Evolutionary conservation across 176 grass and related monocot species (phyloP).

Genomic region (Puya raimondii): DNA sequence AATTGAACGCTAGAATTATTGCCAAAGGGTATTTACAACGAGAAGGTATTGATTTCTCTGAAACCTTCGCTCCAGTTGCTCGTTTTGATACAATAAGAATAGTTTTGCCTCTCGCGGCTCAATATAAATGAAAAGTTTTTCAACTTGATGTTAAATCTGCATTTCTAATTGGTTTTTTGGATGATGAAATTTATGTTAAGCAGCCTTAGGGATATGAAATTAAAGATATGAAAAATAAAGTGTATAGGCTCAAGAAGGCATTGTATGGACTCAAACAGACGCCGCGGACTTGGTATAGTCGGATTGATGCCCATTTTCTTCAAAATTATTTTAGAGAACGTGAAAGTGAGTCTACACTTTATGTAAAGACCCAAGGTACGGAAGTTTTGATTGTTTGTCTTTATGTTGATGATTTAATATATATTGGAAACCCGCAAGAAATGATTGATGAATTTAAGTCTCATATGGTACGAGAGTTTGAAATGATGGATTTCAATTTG

Average conservation of each 20-base stretch:
- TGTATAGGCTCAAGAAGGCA: background rate
- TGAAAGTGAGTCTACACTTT: background rate
- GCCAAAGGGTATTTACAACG: too few relatives aligned
- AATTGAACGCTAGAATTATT: too few relatives aligned
- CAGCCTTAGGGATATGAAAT: background rate
- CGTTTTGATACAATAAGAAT: background rate
- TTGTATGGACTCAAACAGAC: background rate
- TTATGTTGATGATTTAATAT: background rate
- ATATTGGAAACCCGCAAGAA: background rate
- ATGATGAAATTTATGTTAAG: background rate
- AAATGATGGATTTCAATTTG: background rate
- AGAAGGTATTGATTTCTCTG: too few relatives aligned
- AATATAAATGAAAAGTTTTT: background rate
- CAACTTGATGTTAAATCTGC: background rate
- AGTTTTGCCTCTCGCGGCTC: background rate
- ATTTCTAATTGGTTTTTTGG: background rate
- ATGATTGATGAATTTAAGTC: background rate
- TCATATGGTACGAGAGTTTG: background rate
- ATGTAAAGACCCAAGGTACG: background rate
- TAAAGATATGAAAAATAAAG: background rate
- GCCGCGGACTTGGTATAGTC: background rate
- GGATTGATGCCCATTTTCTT: too few relatives aligned
- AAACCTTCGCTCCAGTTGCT: too few relatives aligned
- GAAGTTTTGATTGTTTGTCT: background rate
- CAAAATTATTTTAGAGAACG: background rate